Conservation (phyloP, 805 yeast species). For the Monosporozyma servazzii region DNA sequence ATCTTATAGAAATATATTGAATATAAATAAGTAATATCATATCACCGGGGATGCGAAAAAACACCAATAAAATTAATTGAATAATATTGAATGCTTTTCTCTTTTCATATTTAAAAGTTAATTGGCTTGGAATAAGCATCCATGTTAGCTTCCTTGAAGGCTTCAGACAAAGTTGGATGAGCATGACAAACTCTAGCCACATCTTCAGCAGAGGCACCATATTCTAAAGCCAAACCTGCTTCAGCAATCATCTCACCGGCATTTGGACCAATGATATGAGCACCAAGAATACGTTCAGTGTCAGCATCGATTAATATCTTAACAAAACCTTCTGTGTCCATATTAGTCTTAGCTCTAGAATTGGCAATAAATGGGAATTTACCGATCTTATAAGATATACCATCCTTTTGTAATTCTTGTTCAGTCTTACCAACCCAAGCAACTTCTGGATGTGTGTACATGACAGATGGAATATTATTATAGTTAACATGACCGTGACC, state of each 20-base stretch:
- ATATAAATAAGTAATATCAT: not conserved
- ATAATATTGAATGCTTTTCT: too few species aligned
- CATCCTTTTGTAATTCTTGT: constrained; percentile 87
- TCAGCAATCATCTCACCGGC: constrained; percentile 99
- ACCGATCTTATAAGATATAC: constrained; percentile 86
- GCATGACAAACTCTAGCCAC: constrained; percentile 97
- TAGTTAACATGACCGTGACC: constrained; percentile 98
- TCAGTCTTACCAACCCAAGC: constrained; percentile 99
- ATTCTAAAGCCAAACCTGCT: constrained; percentile 94
- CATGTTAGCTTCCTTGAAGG: constrained; percentile 95
- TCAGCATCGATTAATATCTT: constrained; percentile 93
- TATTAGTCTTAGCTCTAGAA: constrained; percentile 98
- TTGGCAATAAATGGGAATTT: constrained; percentile 98
- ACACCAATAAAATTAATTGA: not conserved
- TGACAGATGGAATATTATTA: constrained; percentile 94
- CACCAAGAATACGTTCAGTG: constrained; percentile 93
- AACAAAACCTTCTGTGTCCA: constrained; percentile 95
- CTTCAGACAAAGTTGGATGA: constrained; percentile 96
- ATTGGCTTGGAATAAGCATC: constrained; percentile 87
- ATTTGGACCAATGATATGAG: constrained; percentile 93
- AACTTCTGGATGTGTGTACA: constrained; percentile 99
- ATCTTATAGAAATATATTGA: not conserved
- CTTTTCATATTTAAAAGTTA: constrained; percentile 39
- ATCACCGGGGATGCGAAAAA: not conserved
- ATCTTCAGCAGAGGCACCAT: constrained; percentile 98